These are phyloP conservation scores for Creolimax fragrantissima DNA, from an alignment of 78 protist genomes.

Conservation along the genomic window DNA sequence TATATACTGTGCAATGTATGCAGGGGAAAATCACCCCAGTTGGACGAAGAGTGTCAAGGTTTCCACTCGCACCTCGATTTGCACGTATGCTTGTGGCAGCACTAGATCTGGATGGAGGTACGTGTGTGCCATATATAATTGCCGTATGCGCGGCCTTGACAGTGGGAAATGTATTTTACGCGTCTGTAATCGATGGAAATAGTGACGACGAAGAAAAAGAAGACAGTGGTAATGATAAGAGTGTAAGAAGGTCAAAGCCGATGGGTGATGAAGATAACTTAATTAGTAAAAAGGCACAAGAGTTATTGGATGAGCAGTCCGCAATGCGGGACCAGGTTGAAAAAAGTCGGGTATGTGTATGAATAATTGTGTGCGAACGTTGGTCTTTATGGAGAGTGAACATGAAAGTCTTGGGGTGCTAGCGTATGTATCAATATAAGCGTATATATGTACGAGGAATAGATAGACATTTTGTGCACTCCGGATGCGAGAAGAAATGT, in stretches of 20 bases:
- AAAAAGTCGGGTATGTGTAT: not conserved
- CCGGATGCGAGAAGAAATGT: too few species aligned
- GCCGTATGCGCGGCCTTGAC: slow-evolving; percentile 73
- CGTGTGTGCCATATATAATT: not conserved
- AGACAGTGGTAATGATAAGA: not conserved
- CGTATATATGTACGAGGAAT: not conserved
- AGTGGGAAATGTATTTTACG: slow-evolving; percentile 47
- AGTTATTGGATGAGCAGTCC: not conserved
- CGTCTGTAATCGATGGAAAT: not conserved
- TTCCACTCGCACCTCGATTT: slow-evolving; percentile 74
- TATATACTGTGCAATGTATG: not conserved
- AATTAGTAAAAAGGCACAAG: not conserved
- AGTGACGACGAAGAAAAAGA: not conserved
- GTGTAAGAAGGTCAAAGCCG: not conserved
- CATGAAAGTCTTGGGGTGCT: not conserved
- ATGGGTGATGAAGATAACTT: not conserved
- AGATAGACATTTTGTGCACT: too few species aligned
- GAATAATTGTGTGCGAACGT: not conserved
- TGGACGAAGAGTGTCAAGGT: slow-evolving; percentile 46
- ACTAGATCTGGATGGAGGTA: not conserved
- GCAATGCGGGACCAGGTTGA: not conserved
- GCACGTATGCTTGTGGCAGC: slow-evolving; percentile 58
- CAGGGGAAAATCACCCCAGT: slow-evolving; percentile 32
- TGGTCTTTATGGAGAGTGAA: not conserved
- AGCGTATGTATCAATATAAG: not conserved